Percentiles rank a stretch among this genome's conserved stretches.
These are phyloP conservation scores for Globisporangium radiosum DNA, from an alignment of 352 stramenopile species.

Conservation along the genomic window DNA sequence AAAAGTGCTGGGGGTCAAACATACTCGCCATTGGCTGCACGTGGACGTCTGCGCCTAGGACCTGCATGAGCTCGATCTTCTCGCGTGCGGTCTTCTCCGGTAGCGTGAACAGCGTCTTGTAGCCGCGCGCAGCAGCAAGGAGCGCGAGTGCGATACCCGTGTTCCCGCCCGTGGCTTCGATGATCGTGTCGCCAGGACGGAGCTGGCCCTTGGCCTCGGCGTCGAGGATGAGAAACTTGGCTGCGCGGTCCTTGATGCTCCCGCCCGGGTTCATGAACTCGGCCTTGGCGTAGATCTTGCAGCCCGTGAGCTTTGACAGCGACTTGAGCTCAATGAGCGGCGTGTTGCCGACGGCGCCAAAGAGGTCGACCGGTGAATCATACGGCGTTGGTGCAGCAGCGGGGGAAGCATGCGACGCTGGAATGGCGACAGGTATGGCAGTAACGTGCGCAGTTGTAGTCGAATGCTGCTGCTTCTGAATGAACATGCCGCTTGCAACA, in stretches of 20 bases:
- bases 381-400: background rate
- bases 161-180: constrained; percentile 88
- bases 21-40: constrained; percentile 56
- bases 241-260: constrained; percentile 92
- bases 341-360: constrained; percentile 69
- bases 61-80: constrained; percentile 79
- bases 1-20: constrained; percentile 72
- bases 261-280: constrained; percentile 90
- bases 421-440: too few species aligned
- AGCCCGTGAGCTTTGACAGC: constrained; percentile 58
- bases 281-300: constrained; percentile 75
- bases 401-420: background rate
- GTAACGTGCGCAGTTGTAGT: too few species aligned
- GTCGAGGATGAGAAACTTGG: constrained; percentile 90
- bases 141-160: constrained; percentile 90
- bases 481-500: constrained; percentile 8
- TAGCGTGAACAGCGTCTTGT: constrained; percentile 78
- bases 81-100: constrained; percentile 56
- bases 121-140: constrained; percentile 80
- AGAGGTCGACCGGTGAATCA: constrained; percentile 48
- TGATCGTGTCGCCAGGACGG: constrained; percentile 48
- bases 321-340: constrained; percentile 64
- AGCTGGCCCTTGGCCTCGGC: constrained; percentile 86
- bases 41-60: constrained; percentile 60
- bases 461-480: background rate